Conservation (phyloP, 306 rosid genomes). For the Vigna unguiculata region DNA sequence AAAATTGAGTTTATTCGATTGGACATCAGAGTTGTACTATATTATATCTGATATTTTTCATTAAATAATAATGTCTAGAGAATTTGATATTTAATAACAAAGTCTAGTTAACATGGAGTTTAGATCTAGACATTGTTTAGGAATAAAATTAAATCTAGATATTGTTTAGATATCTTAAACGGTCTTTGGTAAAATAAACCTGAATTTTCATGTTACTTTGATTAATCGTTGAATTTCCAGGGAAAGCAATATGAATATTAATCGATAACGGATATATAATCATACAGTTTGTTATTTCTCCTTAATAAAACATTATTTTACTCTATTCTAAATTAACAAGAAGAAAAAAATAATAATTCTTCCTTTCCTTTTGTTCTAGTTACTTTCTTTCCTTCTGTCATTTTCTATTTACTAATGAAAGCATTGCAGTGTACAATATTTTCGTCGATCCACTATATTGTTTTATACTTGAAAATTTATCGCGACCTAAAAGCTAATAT, state of each 20-base stretch:
- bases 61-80: background rate
- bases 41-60: too few relatives aligned
- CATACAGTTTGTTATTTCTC: background rate
- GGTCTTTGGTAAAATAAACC: background rate
- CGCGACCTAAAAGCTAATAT: background rate
- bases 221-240: background rate
- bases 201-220: background rate
- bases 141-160: background rate
- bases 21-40: too few relatives aligned
- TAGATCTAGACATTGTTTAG: background rate
- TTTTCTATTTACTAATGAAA: background rate
- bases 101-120: background rate
- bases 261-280: background rate
- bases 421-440: background rate
- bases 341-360: background rate
- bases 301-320: background rate
- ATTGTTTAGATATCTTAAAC: background rate
- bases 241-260: background rate
- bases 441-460: background rate
- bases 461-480: background rate
- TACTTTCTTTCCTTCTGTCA: background rate
- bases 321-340: background rate
- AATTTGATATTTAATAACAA: background rate
- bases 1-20: background rate
- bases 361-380: background rate